These are phyloP conservation scores for Halophytophthora batemanensis DNA, from an alignment of 352 stramenopile genomes.

Conservation along the genomic window DNA sequence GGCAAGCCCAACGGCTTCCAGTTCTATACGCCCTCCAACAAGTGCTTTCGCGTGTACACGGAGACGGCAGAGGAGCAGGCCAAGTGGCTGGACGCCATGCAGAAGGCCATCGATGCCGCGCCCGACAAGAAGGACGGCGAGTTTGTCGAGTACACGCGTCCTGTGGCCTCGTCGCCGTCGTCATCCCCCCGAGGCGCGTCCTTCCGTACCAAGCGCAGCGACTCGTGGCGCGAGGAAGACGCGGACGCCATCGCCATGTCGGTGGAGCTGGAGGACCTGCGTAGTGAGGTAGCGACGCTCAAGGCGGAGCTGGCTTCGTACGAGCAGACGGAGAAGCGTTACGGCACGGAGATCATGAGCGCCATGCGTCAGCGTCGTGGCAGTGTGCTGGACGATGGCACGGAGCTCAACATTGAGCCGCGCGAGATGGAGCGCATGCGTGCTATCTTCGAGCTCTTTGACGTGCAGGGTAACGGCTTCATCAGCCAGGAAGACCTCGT, in stretches of 20 bases:
- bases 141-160: conserved; percentile 59
- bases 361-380: conserved; percentile 54
- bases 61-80: conserved; percentile 64
- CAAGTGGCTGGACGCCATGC: conserved; percentile 71
- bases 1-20: conserved; percentile 85
- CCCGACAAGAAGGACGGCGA: conserved; percentile 68
- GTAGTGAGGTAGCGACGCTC: conserved; percentile 65
- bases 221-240: conserved; percentile 82
- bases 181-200: conserved; percentile 49
- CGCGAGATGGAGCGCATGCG: conserved; percentile 86
- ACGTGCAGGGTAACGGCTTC: conserved; percentile 76
- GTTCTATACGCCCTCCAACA: conserved; percentile 84
- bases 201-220: conserved; percentile 46
- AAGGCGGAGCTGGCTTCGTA: conserved; percentile 70
- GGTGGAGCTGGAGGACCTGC: conserved; percentile 72
- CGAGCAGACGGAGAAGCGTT: conserved; percentile 79
- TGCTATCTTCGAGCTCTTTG: conserved; percentile 81
- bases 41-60: conserved; percentile 85
- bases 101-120: conserved; percentile 58
- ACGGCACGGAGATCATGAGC: conserved; percentile 46
- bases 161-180: conserved; percentile 61
- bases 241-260: conserved; percentile 60
- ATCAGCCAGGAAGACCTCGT: conserved; percentile 76
- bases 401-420: conserved; percentile 73
- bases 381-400: conserved; percentile 74